These are phyloP conservation scores for Tolypocladium tropicale DNA, from an alignment of 2,329 filamentous ascomycete species.

Conservation along the genomic window DNA sequence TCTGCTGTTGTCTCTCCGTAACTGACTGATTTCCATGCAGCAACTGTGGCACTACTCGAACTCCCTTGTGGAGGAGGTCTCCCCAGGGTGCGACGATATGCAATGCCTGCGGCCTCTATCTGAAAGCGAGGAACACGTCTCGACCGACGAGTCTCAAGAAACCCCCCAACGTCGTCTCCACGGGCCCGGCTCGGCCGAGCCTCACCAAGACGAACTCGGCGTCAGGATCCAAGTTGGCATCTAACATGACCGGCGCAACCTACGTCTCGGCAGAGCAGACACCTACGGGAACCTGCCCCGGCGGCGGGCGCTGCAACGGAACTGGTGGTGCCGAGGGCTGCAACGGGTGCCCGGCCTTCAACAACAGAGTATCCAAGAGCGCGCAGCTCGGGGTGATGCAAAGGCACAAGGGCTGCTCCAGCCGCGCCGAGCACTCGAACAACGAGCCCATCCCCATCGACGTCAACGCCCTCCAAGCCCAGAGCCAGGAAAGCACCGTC, in stretches of 20 bases:
- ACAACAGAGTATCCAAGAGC: constrained; percentile 88
- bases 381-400: constrained; percentile 57
- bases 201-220: constrained; percentile 26
- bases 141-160: constrained; percentile 86
- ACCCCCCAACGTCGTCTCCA: constrained; percentile 42
- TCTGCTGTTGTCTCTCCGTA: background rate
- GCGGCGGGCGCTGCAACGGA: constrained; percentile 89
- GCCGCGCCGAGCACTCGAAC: constrained; percentile 11
- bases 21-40: constrained; percentile 34
- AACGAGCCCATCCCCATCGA: constrained; percentile 20
- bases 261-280: constrained; percentile 71
- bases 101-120: constrained; percentile 92
- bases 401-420: constrained; percentile 27
- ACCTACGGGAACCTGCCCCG: constrained; percentile 80
- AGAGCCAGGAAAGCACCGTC: constrained; percentile 21
- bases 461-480: constrained; percentile 21
- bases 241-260: constrained; percentile 44
- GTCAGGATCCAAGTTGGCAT: constrained; percentile 27
- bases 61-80: constrained; percentile 88
- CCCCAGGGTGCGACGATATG: constrained; percentile 92
- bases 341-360: constrained; percentile 92
- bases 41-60: constrained; percentile 90
- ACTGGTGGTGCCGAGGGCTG: constrained; percentile 93
- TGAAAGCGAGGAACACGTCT: constrained; percentile 85
- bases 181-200: constrained; percentile 31